Evolutionary conservation across 805 yeast genomes (phyloP), one percentile per base, ranked within the genome.

Genomic region (Lipomyces starkeyi): DNA sequence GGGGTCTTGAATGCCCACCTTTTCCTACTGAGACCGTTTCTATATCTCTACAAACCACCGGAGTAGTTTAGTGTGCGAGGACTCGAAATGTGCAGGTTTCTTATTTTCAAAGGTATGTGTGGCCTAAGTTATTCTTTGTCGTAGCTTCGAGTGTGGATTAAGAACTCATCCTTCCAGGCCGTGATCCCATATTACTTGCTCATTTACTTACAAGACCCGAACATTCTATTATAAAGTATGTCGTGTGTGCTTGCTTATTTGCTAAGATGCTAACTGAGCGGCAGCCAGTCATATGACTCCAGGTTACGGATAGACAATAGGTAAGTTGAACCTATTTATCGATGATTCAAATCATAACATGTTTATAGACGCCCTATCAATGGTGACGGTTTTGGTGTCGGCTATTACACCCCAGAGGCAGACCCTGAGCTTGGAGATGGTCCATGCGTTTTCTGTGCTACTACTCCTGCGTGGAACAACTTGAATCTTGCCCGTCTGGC

Each of bases 311-410:
- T 95, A 20, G 98, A 95, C 76, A 88, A 87, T 74, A 79, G 74
- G 69, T 64, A 68, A 27, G 54, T 25, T 7, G 40, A 5, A n/a
- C 5, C 9, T 37, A 6, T 35, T n/a, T 55, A 7, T 40, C 17
- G 3, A 17, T 37, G 22, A 17, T n/a, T 25, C n/a, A 25, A 29
- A 25, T 47, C 40, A 60, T 60, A 17, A 37, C 49, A 32, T 20
- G 25, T 29, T 57, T 20, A 49, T 29, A 82, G 96, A 72, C 86
- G 97, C 62, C 98, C 99, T 1, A 91, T 95, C 73, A 95, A 95
- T 77, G 99, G 99, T 55, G 99, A 95, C 78, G 99, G 99, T 0
- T 95, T 95, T 78, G 99, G 99, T 1, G 94, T 95, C 27, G 98
- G 98, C 0, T 95, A 95, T 80, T 95, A 95, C 76, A 80, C 83